These are phyloP conservation scores for Basipetospora chlamydospora DNA, from an alignment of 2,329 filamentous ascomycete species.

Conservation along the genomic window DNA sequence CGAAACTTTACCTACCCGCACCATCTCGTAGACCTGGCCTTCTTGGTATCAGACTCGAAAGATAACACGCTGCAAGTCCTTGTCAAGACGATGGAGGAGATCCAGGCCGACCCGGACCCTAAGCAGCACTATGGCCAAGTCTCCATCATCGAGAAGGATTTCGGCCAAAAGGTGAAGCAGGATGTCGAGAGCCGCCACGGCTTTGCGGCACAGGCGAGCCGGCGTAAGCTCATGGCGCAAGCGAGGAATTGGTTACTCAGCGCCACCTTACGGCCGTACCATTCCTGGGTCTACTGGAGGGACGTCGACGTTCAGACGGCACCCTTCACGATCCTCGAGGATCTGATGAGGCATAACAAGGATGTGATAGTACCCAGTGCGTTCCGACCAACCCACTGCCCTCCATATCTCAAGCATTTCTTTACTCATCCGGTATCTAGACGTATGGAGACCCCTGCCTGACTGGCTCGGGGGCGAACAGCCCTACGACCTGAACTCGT, in stretches of 20 bases:
- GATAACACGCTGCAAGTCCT: conserved; percentile 73
- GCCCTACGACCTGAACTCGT: conserved; percentile 95
- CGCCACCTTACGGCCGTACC: conserved; percentile 80
- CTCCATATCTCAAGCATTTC: too few relatives aligned
- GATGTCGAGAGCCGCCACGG: conserved; percentile 96
- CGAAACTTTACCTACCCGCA: conserved; percentile 96
- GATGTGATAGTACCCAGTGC: conserved; percentile 98
- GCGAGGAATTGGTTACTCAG: conserved; percentile 94
- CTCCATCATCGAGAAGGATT: conserved; percentile 96
- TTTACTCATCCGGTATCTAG: too few relatives aligned
- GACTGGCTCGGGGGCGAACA: conserved; percentile 98
- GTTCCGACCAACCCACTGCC: too few relatives aligned
- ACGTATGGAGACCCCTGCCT: conserved; percentile 96
- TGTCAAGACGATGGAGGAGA: conserved; percentile 56
- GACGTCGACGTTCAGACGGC: conserved; percentile 98
- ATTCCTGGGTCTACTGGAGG: conserved; percentile 99
- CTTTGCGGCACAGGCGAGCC: conserved; percentile 85
- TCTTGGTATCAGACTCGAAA: conserved; percentile 93
- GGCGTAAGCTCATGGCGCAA: conserved; percentile 95
- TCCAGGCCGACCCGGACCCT: conserved; percentile 68
- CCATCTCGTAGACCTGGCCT: conserved; percentile 88
- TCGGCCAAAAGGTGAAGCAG: conserved; percentile 94
- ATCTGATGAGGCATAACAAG: conserved; percentile 97
- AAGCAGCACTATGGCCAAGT: conserved; percentile 86
- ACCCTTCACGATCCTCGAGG: conserved; percentile 89